These are phyloP conservation scores for Pyrus hybrid DNA, from an alignment of 331 rosid genomes.

Conservation along the genomic window DNA sequence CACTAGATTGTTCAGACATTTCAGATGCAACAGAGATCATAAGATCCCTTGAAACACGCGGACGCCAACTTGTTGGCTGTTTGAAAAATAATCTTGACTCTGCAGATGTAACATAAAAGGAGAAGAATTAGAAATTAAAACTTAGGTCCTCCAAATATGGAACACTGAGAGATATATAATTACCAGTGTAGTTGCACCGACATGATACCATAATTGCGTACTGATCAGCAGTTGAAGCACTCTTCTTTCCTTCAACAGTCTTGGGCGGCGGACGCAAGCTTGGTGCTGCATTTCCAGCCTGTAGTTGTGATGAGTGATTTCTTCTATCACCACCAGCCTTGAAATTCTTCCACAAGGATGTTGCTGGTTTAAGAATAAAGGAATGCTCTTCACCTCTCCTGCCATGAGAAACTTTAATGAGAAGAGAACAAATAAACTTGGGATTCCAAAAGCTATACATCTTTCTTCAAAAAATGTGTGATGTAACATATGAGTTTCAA, in stretches of 20 bases:
- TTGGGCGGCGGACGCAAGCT: constrained; percentile 32
- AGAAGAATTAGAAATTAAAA: constrained; percentile 10
- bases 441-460: neutral
- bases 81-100: constrained; percentile 85
- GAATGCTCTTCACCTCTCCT: constrained; percentile 97
- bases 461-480: neutral
- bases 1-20: constrained; percentile 45
- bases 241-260: constrained; percentile 39
- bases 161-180: neutral
- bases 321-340: constrained; percentile 45
- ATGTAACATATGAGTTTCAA: neutral
- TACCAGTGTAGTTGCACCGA: constrained; percentile 88
- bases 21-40: constrained; percentile 72
- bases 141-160: constrained; percentile 5
- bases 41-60: constrained; percentile 71
- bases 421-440: constrained; percentile 13
- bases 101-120: constrained; percentile 19
- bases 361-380: constrained; percentile 77
- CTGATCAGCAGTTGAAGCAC: constrained; percentile 37
- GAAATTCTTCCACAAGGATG: constrained; percentile 48
- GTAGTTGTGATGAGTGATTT: constrained; percentile 36
- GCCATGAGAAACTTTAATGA: constrained; percentile 33
- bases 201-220: constrained; percentile 90
- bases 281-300: constrained; percentile 36
- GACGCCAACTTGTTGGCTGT: constrained; percentile 80